phyloP scores from a whole-genome alignment of 768 basidiomycete species.

The Pulveroboletus sp. region DNA sequence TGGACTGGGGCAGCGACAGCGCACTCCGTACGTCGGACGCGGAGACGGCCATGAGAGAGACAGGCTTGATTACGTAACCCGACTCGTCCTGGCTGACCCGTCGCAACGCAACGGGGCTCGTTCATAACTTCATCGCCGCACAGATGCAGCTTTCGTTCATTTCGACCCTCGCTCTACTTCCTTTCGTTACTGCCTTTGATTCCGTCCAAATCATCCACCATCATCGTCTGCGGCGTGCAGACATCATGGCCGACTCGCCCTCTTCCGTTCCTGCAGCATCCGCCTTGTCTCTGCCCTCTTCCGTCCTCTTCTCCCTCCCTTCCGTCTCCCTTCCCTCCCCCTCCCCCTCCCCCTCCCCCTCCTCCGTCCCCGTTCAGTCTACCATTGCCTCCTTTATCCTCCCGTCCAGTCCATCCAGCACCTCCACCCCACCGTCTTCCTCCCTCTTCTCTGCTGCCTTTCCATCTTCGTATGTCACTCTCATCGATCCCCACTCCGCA shows the following conservation, averaged over 20 bases:
- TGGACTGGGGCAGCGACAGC: slow-evolving; percentile 50
- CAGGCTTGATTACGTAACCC: background rate
- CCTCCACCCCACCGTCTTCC: background rate
- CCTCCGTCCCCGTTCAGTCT: background rate
- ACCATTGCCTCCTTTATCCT: background rate
- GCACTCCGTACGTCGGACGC: slow-evolving; percentile 84
- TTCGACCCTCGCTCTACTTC: background rate
- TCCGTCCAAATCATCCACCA: background rate
- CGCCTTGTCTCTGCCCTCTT: background rate
- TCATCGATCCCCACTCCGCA: background rate
- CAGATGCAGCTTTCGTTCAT: background rate
- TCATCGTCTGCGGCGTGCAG: background rate
- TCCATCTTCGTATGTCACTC: slow-evolving; percentile 8
- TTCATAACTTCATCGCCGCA: background rate
- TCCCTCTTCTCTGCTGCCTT: background rate
- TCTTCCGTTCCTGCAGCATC: background rate
- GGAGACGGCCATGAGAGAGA: slow-evolving; percentile 51
- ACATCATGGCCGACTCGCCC: too few relatives aligned
- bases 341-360: background rate
- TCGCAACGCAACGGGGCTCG: background rate
- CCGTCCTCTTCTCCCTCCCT: background rate
- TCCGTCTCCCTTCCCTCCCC: background rate
- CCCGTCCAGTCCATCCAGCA: background rate
- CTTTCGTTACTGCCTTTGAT: background rate
- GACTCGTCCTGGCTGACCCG: background rate